Percentiles rank a stretch among this genome's conserved stretches.
Conservation (phyloP, 2,329 filamentous ascomycete species). For the Botrytis pseudocinerea region DNA sequence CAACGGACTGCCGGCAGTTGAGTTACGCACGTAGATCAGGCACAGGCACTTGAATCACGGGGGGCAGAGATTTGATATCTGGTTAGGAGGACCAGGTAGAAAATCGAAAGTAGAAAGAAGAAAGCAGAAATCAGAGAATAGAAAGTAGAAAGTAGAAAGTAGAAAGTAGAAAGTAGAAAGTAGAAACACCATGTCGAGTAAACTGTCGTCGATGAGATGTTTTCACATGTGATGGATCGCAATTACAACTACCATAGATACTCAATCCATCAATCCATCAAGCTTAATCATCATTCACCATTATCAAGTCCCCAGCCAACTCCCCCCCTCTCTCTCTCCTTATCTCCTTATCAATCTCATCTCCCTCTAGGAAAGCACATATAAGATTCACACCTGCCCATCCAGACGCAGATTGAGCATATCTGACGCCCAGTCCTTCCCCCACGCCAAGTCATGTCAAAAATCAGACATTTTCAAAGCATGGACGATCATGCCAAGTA, state of each 20-base stretch:
- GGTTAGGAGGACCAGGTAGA: background rate
- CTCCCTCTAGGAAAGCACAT: background rate
- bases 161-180: too few species aligned
- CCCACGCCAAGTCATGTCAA: conserved; percentile 13
- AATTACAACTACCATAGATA: too few species aligned
- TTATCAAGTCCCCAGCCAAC: background rate
- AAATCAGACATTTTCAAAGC: background rate
- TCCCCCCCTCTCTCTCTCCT: background rate
- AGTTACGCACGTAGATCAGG: background rate
- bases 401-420: background rate
- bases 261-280: background rate
- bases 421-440: background rate
- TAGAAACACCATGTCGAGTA: background rate
- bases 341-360: background rate
- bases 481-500: background rate
- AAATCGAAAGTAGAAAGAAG: background rate
- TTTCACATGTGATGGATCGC: background rate
- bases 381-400: background rate
- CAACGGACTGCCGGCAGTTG: background rate
- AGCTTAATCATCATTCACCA: background rate
- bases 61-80: background rate
- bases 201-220: background rate
- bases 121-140: background rate
- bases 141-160: background rate
- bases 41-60: background rate